phyloP scores from a whole-genome alignment of 2,329 filamentous ascomycete species.

The Cylindrodendrum hubeiense region DNA sequence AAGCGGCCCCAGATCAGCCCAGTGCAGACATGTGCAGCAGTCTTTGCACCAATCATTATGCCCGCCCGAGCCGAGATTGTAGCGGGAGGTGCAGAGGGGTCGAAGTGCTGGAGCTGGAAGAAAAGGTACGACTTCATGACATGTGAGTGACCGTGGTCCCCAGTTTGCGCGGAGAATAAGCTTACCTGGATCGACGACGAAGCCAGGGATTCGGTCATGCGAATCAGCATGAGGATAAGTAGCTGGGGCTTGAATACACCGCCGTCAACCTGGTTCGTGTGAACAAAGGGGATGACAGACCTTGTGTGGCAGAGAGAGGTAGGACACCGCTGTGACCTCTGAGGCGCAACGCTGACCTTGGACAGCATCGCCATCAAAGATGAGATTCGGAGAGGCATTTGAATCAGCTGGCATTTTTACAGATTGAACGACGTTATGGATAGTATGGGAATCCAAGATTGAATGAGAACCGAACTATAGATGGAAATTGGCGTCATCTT shows the following conservation, averaged over 20 bases:
- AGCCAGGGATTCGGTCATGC: background rate
- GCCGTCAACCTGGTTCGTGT: background rate
- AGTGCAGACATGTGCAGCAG: background rate
- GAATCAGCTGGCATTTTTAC: background rate
- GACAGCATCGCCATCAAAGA: background rate
- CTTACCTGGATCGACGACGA: background rate
- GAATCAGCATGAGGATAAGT: background rate
- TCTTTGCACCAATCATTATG: background rate
- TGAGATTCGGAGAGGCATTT: background rate
- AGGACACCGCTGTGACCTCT: background rate
- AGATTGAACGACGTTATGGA: background rate
- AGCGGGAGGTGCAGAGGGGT: background rate
- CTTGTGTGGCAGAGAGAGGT: background rate
- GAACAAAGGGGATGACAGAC: background rate
- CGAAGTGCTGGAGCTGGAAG: background rate
- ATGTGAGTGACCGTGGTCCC: background rate
- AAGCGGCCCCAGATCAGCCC: background rate
- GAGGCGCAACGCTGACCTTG: background rate
- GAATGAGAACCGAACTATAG: too few relatives aligned
- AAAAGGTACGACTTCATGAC: background rate
- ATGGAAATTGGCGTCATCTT: background rate
- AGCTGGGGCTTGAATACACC: background rate
- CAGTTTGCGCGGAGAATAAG: background rate
- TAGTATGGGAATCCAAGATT: background rate
- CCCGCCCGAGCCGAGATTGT: background rate